These are phyloP conservation scores for Ocimum tenuiflorum DNA, from an alignment of 257 asterid species.

Conservation along the genomic window DNA sequence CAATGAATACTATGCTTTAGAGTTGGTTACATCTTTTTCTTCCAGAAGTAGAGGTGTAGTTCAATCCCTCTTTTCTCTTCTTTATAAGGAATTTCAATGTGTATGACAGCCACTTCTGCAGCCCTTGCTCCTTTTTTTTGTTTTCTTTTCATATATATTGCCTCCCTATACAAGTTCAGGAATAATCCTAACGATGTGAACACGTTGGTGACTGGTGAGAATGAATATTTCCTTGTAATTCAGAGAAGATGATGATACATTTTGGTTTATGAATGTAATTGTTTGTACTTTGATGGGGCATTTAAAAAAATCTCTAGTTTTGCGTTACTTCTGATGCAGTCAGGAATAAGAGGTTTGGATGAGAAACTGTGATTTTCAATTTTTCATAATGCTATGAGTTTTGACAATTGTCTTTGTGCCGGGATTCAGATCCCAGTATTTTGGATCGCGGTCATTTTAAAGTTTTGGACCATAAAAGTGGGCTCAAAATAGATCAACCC, in stretches of 20 bases:
- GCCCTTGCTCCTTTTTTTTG: not conserved
- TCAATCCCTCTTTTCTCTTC: slow-evolving; percentile 17
- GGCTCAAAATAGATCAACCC: too few relatives aligned
- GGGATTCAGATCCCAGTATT: too few relatives aligned
- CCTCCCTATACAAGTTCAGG: slow-evolving; percentile 1
- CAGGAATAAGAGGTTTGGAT: too few relatives aligned
- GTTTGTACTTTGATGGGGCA: too few relatives aligned
- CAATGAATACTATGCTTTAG: slow-evolving; percentile 20
- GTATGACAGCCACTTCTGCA: slow-evolving; percentile 23
- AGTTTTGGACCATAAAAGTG: too few relatives aligned
- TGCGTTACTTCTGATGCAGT: too few relatives aligned
- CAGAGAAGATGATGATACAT: not conserved
- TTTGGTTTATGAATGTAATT: too few relatives aligned
- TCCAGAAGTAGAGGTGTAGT: slow-evolving; percentile 28
- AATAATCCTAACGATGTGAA: slow-evolving; percentile 4
- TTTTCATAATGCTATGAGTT: too few relatives aligned
- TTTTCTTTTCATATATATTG: not conserved
- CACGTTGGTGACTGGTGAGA: not conserved
- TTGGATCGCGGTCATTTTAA: too few relatives aligned
- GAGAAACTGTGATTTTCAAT: too few relatives aligned
- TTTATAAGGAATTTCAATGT: slow-evolving; percentile 16
- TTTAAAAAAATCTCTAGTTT: too few relatives aligned
- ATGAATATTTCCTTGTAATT: not conserved
- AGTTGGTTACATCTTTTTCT: slow-evolving; percentile 12
- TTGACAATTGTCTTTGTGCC: too few relatives aligned